Base-by-base conservation (phyloP, 1,284 basidiomycete genomes). In the Cutaneotrichosporon sp. region DNA sequence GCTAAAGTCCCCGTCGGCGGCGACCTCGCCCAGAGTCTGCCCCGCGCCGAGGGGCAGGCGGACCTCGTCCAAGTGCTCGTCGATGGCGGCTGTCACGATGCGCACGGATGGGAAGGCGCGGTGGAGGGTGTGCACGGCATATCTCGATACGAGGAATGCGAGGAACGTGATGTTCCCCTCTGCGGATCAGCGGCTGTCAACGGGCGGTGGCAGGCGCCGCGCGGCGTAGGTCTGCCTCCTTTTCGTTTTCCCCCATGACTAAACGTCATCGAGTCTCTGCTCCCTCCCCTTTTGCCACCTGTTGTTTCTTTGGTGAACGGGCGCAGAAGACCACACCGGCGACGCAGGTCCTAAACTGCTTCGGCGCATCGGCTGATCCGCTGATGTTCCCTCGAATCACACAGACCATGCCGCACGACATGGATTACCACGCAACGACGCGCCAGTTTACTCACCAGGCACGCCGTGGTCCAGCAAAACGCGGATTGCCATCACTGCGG, bases 391-490 rank as follows among this genome's bases (percentile, higher is more conserved):
- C n/a, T n/a, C n/a, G n/a, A n/a, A n/a, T n/a, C n/a, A n/a, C n/a
- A n/a, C n/a, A n/a, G n/a, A n/a, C n/a, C n/a, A n/a, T n/a, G n/a
- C n/a, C n/a, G n/a, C n/a, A n/a, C n/a, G n/a, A n/a, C n/a, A n/a
- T n/a, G n/a, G n/a, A n/a, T n/a, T n/a, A n/a, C n/a, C n/a, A n/a
- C n/a, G n/a, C n/a, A n/a, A n/a, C n/a, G n/a, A n/a, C n/a, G n/a
- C n/a, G n/a, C n/a, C n/a, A n/a, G n/a, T n/a, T n/a, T 12, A 58
- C 67, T 54, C 27, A 70, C 70, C 59, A 37, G 65, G 81, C 8
- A 97, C 85, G n/a, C 93, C 92, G 65, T 98, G 94, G 68, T 98
- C 94, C 24, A 97, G 80, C 16, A 97, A 78, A 5, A 96, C 83
- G n/a, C 94, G 85, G 52, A 98, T 88, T 0, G 91, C 88, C 94